phyloP scores from a whole-genome alignment of 73 alveolate species.

The Paramecium sonneborni region DNA sequence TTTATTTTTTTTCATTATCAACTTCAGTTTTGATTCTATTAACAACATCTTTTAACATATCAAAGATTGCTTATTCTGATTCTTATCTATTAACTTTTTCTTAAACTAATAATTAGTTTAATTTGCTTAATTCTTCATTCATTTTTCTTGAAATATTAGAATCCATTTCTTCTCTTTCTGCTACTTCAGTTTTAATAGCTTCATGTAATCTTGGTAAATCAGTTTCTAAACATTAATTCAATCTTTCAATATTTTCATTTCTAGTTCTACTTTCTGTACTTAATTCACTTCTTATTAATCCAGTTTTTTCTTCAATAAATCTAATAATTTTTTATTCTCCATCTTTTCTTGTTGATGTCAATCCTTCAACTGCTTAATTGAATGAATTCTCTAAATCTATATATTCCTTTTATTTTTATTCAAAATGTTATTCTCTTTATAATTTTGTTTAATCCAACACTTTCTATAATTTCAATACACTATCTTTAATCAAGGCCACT shows the following conservation, averaged over 20 bases:
- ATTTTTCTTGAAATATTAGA: constrained; percentile 42
- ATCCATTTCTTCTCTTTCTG: constrained; percentile 70
- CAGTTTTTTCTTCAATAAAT: constrained; percentile 58
- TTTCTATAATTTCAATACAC: constrained; percentile 28
- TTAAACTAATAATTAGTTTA: constrained; percentile 28
- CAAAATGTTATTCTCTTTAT: constrained; percentile 39
- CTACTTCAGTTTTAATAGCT: constrained; percentile 61
- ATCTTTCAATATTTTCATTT: constrained; percentile 59
- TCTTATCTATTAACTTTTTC: constrained; percentile 29
- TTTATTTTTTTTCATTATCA: constrained; percentile 54
- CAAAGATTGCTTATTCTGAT: constrained; percentile 59
- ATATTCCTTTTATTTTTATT: constrained; percentile 5
- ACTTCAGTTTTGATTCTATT: constrained; percentile 61
- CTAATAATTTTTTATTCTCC: constrained; percentile 58
- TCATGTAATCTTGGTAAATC: constrained; percentile 67
- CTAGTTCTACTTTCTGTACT: constrained; percentile 58
- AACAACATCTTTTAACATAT: constrained; percentile 62
- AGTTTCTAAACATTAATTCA: constrained; percentile 54
- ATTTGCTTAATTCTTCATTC: constrained; percentile 60
- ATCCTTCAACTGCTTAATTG: constrained; percentile 25
- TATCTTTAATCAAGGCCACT: constrained; percentile 35
- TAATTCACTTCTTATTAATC: constrained; percentile 50
- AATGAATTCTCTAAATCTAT: constrained; percentile 32
- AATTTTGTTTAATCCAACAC: constrained; percentile 28
- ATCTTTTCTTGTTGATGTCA: constrained; percentile 57